phyloP scores from a whole-genome alignment of 768 basidiomycete genomes.

The Galerina marginata region DNA sequence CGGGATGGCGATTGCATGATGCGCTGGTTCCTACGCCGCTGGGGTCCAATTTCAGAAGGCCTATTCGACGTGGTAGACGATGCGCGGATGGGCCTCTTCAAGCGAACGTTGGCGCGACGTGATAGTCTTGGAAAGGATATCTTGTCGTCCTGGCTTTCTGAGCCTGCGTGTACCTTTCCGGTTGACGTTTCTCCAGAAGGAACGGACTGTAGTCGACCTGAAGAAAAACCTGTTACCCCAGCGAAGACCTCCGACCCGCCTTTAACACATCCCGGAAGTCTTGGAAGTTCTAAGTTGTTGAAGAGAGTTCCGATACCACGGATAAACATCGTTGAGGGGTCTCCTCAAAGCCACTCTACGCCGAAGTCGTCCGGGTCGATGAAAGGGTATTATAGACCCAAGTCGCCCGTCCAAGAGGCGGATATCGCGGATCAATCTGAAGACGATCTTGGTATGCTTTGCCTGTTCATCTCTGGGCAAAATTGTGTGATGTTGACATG shows the following conservation, averaged over 20 bases:
- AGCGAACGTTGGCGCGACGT: slow-evolving; percentile 8
- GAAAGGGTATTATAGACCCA: background rate
- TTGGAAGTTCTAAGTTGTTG: background rate
- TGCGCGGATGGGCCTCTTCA: slow-evolving; percentile 25
- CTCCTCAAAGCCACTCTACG: slow-evolving; percentile 12
- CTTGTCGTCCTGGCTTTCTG: slow-evolving; percentile 1
- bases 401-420: background rate
- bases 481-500: too few species aligned
- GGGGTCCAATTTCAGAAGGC: slow-evolving; percentile 36
- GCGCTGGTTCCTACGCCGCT: slow-evolving; percentile 40
- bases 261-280: background rate
- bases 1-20: slow-evolving; percentile 34
- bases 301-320: background rate
- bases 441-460: background rate
- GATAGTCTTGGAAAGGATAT: slow-evolving; percentile 20
- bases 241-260: too few species aligned
- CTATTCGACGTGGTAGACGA: slow-evolving; percentile 34
- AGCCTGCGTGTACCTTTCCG: background rate
- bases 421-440: background rate
- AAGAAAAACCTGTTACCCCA: too few species aligned
- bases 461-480: background rate
- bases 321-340: background rate
- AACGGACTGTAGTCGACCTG: background rate
- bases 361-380: background rate
- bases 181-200: too few species aligned